Percentiles rank a stretch among this genome's conserved stretches.
phyloP scores from a whole-genome alignment of 352 stramenopile species.

The Phytopythium ostracodes region DNA sequence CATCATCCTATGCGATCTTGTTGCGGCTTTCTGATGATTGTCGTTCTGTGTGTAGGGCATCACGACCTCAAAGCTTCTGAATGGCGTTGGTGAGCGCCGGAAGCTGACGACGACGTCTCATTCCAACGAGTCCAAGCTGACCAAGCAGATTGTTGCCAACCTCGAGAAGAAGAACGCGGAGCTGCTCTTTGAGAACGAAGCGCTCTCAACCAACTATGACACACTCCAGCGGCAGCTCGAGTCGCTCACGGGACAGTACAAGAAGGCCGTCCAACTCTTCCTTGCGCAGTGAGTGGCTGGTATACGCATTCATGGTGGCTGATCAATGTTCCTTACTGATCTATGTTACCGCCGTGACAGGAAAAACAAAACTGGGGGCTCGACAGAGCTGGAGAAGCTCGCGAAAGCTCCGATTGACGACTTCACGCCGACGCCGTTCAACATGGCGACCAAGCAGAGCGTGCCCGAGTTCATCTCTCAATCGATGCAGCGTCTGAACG shows the following conservation, averaged over 20 bases:
- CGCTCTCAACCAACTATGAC: constrained; percentile 51
- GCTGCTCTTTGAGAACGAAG: constrained; percentile 61
- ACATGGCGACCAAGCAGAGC: constrained; percentile 56
- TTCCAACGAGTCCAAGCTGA: constrained; percentile 56
- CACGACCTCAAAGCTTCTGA: constrained; percentile 37
- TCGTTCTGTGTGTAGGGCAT: constrained; percentile 27
- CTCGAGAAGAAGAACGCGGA: constrained; percentile 59
- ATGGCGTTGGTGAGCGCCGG: constrained; percentile 31
- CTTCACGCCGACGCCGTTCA: constrained; percentile 60
- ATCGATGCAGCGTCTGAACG: constrained; percentile 39
- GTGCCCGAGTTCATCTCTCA: constrained; percentile 46
- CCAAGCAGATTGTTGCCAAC: constrained; percentile 58
- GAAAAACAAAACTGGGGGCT: constrained; percentile 37
- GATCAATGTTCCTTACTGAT: background rate
- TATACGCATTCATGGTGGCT: too few species aligned
- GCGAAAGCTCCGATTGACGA: constrained; percentile 55
- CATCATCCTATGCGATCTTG: constrained; percentile 1
- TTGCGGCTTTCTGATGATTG: constrained; percentile 1
- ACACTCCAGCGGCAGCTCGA: constrained; percentile 54
- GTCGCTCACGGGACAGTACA: constrained; percentile 65
- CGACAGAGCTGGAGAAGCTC: constrained; percentile 44
- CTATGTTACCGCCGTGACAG: constrained; percentile 9
- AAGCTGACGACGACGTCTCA: constrained; percentile 24
- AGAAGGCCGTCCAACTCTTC: constrained; percentile 67
- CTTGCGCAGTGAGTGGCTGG: constrained; percentile 50